These are phyloP conservation scores for Ascodesmis nigricans DNA, from an alignment of 495 filamentous ascomycete genomes.

Conservation along the genomic window DNA sequence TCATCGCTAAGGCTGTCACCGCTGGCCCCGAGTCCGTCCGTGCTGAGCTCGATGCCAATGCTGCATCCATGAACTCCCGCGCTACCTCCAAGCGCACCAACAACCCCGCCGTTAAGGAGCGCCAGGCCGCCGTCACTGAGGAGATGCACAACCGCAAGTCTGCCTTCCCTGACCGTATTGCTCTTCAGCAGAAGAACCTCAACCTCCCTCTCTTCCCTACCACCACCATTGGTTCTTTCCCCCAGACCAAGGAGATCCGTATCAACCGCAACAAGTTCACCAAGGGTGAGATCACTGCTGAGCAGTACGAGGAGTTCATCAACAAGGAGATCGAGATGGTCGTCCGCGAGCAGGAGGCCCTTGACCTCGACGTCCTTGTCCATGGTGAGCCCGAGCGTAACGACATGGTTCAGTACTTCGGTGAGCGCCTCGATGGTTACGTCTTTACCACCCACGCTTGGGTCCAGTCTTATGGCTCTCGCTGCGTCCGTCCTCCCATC, in stretches of 20 bases:
- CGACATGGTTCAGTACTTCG: constrained; percentile 99
- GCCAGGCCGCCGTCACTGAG: constrained; percentile 63
- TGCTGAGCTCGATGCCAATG: constrained; percentile 78
- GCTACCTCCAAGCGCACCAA: constrained; percentile 84
- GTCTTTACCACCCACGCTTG: constrained; percentile 97
- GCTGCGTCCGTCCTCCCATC: constrained; percentile 93
- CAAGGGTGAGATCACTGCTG: constrained; percentile 81
- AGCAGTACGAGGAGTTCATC: constrained; percentile 94
- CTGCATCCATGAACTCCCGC: constrained; percentile 69
- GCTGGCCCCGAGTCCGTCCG: constrained; percentile 69
- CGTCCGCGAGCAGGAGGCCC: constrained; percentile 91
- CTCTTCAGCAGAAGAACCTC: constrained; percentile 66
- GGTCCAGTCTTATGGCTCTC: constrained; percentile 96
- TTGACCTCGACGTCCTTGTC: constrained; percentile 85
- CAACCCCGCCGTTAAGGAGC: constrained; percentile 84
- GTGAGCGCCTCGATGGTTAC: constrained; percentile 88
- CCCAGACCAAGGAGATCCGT: constrained; percentile 96
- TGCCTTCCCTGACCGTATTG: constrained; percentile 57
- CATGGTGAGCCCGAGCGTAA: constrained; percentile 99
- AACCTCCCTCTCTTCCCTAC: constrained; percentile 92
- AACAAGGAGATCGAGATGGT: constrained; percentile 88
- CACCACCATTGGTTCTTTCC: constrained; percentile 97
- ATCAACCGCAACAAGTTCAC: constrained; percentile 88
- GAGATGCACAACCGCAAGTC: constrained; percentile 83
- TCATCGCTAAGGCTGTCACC: constrained; percentile 91